A percentile compares a stretch with the other conserved stretches of the same genome.
Conservation (phyloP, 805 yeast genomes). For the Nakazawaea pomicola region DNA sequence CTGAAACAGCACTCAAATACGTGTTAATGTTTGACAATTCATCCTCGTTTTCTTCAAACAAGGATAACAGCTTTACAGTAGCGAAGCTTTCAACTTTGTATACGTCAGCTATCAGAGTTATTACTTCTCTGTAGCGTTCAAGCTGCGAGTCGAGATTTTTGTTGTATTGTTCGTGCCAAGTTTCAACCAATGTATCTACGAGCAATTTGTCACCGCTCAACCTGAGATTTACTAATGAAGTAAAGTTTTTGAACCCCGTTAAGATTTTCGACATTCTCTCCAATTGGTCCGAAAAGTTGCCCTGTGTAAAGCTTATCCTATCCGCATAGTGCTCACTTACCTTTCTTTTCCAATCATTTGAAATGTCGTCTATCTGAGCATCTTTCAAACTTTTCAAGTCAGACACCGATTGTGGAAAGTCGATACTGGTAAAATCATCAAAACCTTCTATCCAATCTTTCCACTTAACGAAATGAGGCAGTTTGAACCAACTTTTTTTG, state of each 20-base stretch:
- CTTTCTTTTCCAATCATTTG: constrained; percentile 19
- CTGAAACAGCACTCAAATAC: constrained; percentile 10
- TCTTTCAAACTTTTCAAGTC: constrained; percentile 15
- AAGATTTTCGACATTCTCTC: constrained; percentile 17
- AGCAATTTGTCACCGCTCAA: not conserved
- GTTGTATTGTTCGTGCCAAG: too few species aligned
- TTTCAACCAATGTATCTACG: constrained; percentile 14
- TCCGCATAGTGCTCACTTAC: constrained; percentile 17
- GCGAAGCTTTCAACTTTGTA: too few species aligned
- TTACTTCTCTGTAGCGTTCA: too few species aligned
- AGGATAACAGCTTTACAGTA: not conserved
- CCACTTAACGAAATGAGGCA: constrained; percentile 23
- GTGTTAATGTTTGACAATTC: constrained; percentile 19
- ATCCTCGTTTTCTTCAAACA: constrained; percentile 1
- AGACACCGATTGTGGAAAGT: constrained; percentile 17
- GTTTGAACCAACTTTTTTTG: constrained; percentile 22
- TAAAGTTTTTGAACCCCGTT: constrained; percentile 24
- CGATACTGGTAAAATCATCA: constrained; percentile 14
- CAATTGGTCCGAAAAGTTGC: constrained; percentile 17
- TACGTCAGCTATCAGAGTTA: too few species aligned
- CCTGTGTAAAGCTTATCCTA: constrained; percentile 12
- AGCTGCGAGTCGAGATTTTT: too few species aligned
- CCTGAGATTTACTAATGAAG: constrained; percentile 20
- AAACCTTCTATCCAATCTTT: constrained; percentile 21
- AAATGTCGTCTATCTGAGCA: constrained; percentile 7